Percentiles rank a stretch among this genome's conserved stretches.
Conservation (phyloP, 306 rosid genomes). For the Inga oerstediana region DNA sequence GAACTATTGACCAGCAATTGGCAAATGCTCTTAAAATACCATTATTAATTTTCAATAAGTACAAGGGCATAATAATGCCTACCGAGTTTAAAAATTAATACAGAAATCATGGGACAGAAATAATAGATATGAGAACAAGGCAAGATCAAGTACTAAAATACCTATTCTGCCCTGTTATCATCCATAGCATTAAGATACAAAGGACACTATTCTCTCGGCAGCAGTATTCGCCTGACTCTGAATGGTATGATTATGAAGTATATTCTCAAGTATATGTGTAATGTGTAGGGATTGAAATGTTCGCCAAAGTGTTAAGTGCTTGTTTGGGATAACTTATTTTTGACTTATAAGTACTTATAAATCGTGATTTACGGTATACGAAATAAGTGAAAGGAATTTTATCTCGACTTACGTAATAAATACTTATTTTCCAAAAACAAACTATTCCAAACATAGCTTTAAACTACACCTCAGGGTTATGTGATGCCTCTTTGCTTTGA, state of each 20-base stretch:
- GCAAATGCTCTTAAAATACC: background rate
- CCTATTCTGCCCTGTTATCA: background rate
- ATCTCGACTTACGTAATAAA: too few species aligned
- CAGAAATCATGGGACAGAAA: background rate
- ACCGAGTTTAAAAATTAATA: background rate
- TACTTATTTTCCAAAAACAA: too few species aligned
- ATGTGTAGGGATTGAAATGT: background rate
- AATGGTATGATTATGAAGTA: background rate
- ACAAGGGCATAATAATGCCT: background rate
- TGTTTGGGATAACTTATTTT: too few species aligned
- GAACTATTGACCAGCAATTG: background rate
- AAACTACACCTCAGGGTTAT: conserved; percentile 40
- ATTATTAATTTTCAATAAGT: too few species aligned
- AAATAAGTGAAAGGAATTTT: too few species aligned
- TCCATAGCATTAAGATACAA: background rate
- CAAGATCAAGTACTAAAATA: background rate
- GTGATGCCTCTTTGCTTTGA: conserved; percentile 30
- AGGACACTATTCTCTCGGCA: background rate
- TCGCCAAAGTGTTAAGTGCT: background rate
- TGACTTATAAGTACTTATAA: too few species aligned
- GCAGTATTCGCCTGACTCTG: background rate
- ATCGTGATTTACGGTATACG: too few species aligned
- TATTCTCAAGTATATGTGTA: background rate
- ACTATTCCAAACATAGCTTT: too few species aligned
- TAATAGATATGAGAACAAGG: background rate